Conservation (phyloP, 768 basidiomycete species). For the Chalciporus piperatus region DNA sequence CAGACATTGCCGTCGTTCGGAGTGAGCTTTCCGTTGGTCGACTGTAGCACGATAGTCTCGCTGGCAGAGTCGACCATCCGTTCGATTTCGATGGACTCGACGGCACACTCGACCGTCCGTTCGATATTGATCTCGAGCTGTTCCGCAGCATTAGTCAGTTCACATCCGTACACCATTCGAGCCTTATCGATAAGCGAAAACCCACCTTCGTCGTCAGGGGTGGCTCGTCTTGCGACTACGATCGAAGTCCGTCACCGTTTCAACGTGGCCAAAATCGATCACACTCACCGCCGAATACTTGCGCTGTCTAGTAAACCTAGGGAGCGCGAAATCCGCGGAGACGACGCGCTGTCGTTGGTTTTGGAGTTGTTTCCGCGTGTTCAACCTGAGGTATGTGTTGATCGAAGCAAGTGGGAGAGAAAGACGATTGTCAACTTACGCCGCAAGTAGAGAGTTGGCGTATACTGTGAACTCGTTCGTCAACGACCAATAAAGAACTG, state of each 20-base stretch:
- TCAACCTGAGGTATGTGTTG: constrained; percentile 27
- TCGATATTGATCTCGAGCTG: background rate
- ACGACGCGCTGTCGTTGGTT: constrained; percentile 28
- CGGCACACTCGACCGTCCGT: background rate
- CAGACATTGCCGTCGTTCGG: no score
- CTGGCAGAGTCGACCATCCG: no score
- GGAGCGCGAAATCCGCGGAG: constrained; percentile 30
- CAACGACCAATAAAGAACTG: background rate
- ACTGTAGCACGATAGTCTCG: no score
- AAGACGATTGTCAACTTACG: constrained; percentile 17
- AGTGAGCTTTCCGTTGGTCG: no score
- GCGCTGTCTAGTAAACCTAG: constrained; percentile 11
- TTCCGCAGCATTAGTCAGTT: background rate
- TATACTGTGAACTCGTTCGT: constrained; percentile 36
- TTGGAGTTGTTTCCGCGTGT: constrained; percentile 35
- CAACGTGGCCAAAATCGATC: background rate
- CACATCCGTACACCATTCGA: background rate
- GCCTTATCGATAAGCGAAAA: background rate
- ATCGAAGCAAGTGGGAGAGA: background rate
- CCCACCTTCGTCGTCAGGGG: constrained; percentile 20
- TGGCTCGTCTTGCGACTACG: constrained; percentile 10
- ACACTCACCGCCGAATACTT: constrained; percentile 12
- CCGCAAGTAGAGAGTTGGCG: constrained; percentile 50
- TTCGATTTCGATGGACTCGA: background rate
- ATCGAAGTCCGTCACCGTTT: background rate